Conservation (phyloP, 2,329 filamentous ascomycete genomes). For the Claviceps monticola region DNA sequence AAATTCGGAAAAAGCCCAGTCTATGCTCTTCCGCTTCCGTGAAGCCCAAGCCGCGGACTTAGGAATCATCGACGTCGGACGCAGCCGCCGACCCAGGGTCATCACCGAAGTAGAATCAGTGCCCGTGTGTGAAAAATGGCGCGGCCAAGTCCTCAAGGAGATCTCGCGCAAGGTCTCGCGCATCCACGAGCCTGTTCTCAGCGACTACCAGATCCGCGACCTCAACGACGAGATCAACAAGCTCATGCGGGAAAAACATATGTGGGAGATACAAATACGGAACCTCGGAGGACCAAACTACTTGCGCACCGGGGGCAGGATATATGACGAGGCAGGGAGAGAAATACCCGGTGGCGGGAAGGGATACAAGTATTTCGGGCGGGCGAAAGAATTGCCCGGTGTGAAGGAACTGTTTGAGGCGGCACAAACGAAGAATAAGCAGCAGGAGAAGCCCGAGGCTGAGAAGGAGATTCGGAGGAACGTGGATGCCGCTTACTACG, state of each 20-base stretch:
- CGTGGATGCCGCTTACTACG: slow-evolving; percentile 92
- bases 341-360: slow-evolving; percentile 66
- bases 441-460: slow-evolving; percentile 50
- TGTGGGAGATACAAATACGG: slow-evolving; percentile 95
- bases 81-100: slow-evolving; percentile 76
- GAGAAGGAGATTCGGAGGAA: slow-evolving; percentile 55
- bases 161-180: slow-evolving; percentile 92
- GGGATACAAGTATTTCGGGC: slow-evolving; percentile 88
- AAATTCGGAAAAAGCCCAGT: slow-evolving; percentile 97
- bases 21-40: slow-evolving; percentile 99
- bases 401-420: slow-evolving; percentile 94
- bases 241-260: slow-evolving; percentile 95
- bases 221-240: slow-evolving; percentile 99
- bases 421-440: slow-evolving; percentile 46
- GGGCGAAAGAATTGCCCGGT: slow-evolving; percentile 78
- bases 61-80: slow-evolving; percentile 86
- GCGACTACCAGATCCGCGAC: slow-evolving; percentile 93
- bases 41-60: slow-evolving; percentile 92
- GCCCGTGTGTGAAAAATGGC: slow-evolving; percentile 90
- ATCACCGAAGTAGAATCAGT: slow-evolving; percentile 81
- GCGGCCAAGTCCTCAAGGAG: slow-evolving; percentile 91
- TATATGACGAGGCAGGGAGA: slow-evolving; percentile 60
- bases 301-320: slow-evolving; percentile 58
- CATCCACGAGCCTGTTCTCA: slow-evolving; percentile 84
- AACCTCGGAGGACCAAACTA: slow-evolving; percentile 97